These are phyloP conservation scores for Fusarium stilboides DNA, from an alignment of 2,329 filamentous ascomycete species.

Conservation along the genomic window DNA sequence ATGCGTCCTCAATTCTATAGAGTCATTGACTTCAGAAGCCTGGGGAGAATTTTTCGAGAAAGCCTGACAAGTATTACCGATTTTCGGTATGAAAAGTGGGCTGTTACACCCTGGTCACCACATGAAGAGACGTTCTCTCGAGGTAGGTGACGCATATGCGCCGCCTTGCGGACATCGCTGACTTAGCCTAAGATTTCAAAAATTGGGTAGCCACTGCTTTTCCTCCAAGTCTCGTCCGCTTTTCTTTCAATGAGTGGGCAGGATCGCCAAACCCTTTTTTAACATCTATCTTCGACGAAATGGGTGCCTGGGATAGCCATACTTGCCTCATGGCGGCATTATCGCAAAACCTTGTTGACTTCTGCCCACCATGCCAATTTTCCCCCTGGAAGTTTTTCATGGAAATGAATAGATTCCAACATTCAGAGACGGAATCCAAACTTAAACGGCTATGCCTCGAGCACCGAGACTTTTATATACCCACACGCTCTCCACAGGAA, in stretches of 20 bases:
- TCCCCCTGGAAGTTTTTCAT: background rate
- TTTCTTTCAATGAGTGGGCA: background rate
- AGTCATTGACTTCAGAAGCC: background rate
- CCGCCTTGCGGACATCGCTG: background rate
- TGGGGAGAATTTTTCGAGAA: background rate
- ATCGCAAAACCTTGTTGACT: background rate
- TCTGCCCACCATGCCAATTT: background rate
- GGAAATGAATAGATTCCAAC: background rate
- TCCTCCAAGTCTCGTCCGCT: background rate
- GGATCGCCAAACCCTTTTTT: background rate
- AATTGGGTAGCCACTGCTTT: background rate
- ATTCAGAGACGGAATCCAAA: background rate
- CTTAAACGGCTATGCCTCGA: constrained; percentile 9
- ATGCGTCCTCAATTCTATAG: background rate
- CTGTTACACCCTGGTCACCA: background rate
- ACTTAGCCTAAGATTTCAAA: background rate
- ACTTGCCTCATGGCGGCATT: background rate
- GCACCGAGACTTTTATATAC: background rate
- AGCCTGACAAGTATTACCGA: background rate
- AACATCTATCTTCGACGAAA: background rate
- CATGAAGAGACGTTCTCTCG: background rate
- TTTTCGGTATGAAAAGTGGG: background rate
- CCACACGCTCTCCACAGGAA: fast-evolving
- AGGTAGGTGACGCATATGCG: too few species aligned
- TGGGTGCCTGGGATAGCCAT: background rate